phyloP scores from a whole-genome alignment of 768 basidiomycete species.

The Naematelia aurantialba region DNA sequence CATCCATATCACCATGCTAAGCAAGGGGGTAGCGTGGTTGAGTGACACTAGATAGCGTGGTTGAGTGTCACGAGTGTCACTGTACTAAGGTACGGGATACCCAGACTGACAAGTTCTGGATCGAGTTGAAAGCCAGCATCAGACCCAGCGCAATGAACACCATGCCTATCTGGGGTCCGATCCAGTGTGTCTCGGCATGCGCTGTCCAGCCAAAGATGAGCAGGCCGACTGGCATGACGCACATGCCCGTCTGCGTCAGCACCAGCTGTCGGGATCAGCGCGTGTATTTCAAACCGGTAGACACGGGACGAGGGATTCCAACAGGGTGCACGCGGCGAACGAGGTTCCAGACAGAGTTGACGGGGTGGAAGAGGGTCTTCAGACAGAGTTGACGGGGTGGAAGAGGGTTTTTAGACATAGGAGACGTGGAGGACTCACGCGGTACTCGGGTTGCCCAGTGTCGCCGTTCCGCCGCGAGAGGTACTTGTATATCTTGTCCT shows the following conservation, averaged over 20 bases:
- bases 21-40: too few relatives aligned
- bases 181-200: slow-evolving; percentile 40
- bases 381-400: background rate
- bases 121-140: slow-evolving; percentile 41
- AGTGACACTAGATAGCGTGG: too few relatives aligned
- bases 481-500: slow-evolving; percentile 42
- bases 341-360: background rate
- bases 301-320: background rate
- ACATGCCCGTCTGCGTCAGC: slow-evolving; percentile 42
- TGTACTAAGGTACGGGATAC: background rate
- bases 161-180: slow-evolving; percentile 36
- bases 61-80: too few relatives aligned
- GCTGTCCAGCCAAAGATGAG: slow-evolving; percentile 46
- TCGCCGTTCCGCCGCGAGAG: slow-evolving; percentile 33
- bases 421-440: slow-evolving; percentile 20
- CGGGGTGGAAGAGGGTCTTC: background rate
- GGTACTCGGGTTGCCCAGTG: slow-evolving; percentile 40
- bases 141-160: slow-evolving; percentile 32
- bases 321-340: background rate
- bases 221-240: slow-evolving; percentile 41
- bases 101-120: slow-evolving; percentile 39
- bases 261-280: slow-evolving; percentile 34
- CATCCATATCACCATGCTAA: too few relatives aligned
- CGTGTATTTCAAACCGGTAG: background rate
- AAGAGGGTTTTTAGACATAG: background rate